Conservation (phyloP, 2,329 filamentous ascomycete genomes). For the Cladosporium sphaerospermum region DNA sequence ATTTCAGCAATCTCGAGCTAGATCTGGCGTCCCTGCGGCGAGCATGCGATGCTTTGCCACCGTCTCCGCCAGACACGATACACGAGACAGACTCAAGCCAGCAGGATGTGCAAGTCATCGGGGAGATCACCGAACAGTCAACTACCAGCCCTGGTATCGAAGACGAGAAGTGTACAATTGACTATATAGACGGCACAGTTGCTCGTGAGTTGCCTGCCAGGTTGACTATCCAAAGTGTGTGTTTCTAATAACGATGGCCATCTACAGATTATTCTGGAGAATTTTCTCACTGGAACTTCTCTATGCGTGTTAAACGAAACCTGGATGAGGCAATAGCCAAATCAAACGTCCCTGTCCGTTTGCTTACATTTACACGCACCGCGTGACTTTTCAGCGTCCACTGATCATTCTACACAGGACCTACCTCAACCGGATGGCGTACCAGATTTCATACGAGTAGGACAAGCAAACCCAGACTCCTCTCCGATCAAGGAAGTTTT, state of each 20-base stretch:
- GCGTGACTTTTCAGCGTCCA: too few relatives aligned
- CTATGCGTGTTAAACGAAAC: slow-evolving; percentile 37
- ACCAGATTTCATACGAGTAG: background rate
- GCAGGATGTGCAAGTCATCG: too few relatives aligned
- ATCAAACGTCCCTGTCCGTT: too few relatives aligned
- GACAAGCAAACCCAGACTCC: background rate
- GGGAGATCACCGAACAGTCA: too few relatives aligned
- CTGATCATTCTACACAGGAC: too few relatives aligned
- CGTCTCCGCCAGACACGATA: too few relatives aligned
- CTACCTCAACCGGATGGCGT: too few relatives aligned
- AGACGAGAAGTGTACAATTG: slow-evolving; percentile 37
- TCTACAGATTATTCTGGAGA: slow-evolving; percentile 37
- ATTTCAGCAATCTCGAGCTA: slow-evolving; percentile 12
- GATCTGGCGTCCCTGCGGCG: slow-evolving; percentile 4
- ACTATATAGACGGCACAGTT: slow-evolving; percentile 34
- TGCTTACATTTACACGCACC: too few relatives aligned
- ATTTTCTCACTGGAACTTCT: slow-evolving; percentile 41
- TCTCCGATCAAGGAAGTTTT: slow-evolving; percentile 23
- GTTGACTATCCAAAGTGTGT: slow-evolving; percentile 4
- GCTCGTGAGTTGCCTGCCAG: slow-evolving; percentile 27
- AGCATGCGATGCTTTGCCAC: background rate
- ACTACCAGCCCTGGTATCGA: slow-evolving; percentile 25
- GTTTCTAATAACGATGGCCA: background rate
- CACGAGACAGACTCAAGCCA: too few relatives aligned
- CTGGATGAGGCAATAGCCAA: slow-evolving; percentile 25